Conservation (phyloP, 2,329 filamentous ascomycete species). For the Penicillium rolfsii region DNA sequence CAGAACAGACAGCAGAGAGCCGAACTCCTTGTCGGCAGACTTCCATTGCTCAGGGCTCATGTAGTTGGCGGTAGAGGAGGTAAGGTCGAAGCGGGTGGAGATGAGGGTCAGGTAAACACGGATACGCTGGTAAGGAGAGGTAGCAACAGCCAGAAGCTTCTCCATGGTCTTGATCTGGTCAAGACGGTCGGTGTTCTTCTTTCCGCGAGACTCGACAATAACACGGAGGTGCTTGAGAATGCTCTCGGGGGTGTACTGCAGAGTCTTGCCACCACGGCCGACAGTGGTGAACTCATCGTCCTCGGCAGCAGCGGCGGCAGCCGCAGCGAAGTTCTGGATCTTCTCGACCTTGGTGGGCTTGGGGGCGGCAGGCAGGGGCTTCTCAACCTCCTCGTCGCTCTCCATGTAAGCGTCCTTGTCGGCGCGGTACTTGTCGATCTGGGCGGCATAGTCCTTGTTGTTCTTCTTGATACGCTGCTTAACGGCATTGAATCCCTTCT, state of each 20-base stretch:
- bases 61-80: conserved; percentile 70
- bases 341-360: conserved; percentile 55
- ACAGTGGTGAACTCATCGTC: conserved; percentile 90
- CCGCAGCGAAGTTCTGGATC: conserved; percentile 42
- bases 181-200: conserved; percentile 95
- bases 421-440: conserved; percentile 83
- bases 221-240: conserved; percentile 95
- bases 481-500: conserved; percentile 91
- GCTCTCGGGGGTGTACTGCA: conserved; percentile 93
- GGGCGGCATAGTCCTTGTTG: conserved; percentile 88
- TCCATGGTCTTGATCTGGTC: conserved; percentile 99
- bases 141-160: conserved; percentile 86
- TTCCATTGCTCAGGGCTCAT: conserved; percentile 99
- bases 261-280: conserved; percentile 81
- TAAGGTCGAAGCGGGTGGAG: conserved; percentile 91
- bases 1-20: conserved; percentile 74
- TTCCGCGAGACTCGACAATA: conserved; percentile 93
- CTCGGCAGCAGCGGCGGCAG: conserved; percentile 61
- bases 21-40: conserved; percentile 84
- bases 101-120: conserved; percentile 89
- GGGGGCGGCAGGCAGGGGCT: conserved; percentile 46
- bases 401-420: conserved; percentile 88
- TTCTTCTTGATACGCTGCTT: conserved; percentile 99
- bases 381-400: conserved; percentile 75
- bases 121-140: conserved; percentile 90